Evolutionary conservation across 768 basidiomycete genomes (phyloP).

Genomic region (Vararia minispora): DNA sequence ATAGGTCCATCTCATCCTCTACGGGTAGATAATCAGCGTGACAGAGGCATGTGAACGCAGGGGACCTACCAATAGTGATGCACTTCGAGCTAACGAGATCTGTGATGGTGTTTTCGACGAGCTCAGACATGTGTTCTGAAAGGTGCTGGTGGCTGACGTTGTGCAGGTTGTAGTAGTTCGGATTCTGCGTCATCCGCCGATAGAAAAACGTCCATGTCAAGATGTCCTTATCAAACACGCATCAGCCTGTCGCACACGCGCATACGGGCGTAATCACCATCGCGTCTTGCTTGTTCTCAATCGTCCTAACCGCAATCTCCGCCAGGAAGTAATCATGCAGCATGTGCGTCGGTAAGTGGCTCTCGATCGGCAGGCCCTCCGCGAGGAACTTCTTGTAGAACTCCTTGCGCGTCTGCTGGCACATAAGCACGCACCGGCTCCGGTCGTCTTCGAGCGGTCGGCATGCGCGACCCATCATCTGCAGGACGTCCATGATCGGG

Average conservation of each 20-base stretch:
- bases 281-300: constrained; percentile 98
- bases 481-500: constrained; percentile 95
- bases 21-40: not conserved
- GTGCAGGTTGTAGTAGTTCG: constrained; percentile 89
- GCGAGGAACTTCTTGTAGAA: constrained; percentile 98
- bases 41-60: constrained; percentile 1
- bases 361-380: constrained; percentile 97
- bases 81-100: constrained; percentile 94
- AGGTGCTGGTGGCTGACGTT: constrained; percentile 94
- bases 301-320: constrained; percentile 96
- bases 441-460: constrained; percentile 80
- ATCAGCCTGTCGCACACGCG: not conserved
- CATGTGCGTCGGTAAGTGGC: constrained; percentile 79
- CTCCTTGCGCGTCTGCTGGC: constrained; percentile 94
- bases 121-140: constrained; percentile 90
- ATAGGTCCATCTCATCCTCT: constrained; percentile 92
- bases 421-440: constrained; percentile 94
- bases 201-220: constrained; percentile 99
- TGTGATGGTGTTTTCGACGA: constrained; percentile 87
- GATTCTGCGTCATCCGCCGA: constrained; percentile 94
- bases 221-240: constrained; percentile 52
- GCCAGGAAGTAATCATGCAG: constrained; percentile 97
- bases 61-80: constrained; percentile 76
- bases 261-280: constrained; percentile 43
- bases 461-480: constrained; percentile 99